phyloP scores from a whole-genome alignment of 2,329 filamentous ascomycete species.

The Colletotrichum cordylinicola region DNA sequence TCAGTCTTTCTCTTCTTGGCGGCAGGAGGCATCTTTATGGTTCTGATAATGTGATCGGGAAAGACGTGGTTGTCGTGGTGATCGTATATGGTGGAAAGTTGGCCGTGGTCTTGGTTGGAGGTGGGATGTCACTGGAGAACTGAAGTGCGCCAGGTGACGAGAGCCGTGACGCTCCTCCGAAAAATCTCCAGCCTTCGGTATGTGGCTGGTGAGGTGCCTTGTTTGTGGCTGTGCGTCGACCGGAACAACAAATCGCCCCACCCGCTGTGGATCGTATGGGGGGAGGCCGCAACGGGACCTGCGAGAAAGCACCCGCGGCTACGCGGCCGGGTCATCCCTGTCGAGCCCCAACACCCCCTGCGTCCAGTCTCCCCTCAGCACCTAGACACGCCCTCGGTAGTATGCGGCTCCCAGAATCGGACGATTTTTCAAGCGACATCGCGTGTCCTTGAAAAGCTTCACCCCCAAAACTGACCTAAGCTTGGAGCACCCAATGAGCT shows the following conservation, averaged over 20 bases:
- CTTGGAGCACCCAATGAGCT: neutral
- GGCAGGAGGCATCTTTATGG: conserved; percentile 42
- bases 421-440: neutral
- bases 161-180: conserved; percentile 7
- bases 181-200: neutral
- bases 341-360: conserved; percentile 3
- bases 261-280: neutral
- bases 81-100: neutral
- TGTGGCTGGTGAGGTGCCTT: neutral
- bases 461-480: neutral
- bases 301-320: conserved; percentile 17
- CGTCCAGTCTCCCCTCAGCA: neutral
- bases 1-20: conserved; percentile 51
- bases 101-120: neutral
- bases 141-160: neutral
- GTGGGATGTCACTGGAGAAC: neutral
- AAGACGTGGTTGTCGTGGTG: neutral
- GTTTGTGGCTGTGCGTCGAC: neutral
- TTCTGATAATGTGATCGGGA: neutral
- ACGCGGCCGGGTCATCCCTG: conserved; percentile 16
- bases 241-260: conserved; percentile 11
- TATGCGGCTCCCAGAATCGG: conserved; percentile 14
- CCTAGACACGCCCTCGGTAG: neutral
- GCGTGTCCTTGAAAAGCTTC: neutral
- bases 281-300: conserved; percentile 8